phyloP scores from a whole-genome alignment of 164 flowering plant species.

The Litsea cubeba region DNA sequence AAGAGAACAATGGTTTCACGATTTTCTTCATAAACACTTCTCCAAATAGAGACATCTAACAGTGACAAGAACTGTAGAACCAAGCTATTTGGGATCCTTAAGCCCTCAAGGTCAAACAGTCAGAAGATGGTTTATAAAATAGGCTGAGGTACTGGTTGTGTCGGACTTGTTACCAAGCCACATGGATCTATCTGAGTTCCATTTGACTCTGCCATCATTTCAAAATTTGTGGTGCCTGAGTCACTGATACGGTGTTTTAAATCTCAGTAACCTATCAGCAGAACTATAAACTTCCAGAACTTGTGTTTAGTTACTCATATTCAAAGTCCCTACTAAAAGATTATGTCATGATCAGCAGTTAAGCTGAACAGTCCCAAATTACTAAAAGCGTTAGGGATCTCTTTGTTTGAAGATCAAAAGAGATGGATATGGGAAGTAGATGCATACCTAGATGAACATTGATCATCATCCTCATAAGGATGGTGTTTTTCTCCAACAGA shows the following conservation, averaged over 20 bases:
- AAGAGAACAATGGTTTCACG: too few species aligned
- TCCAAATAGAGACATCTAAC: too few species aligned
- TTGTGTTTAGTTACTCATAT: not conserved
- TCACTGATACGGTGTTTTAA: not conserved
- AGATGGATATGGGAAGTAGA: not conserved
- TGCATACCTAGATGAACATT: conserved; percentile 71
- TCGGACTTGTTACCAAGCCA: not conserved
- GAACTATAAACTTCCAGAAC: not conserved
- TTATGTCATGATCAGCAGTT: not conserved
- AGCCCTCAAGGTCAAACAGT: too few species aligned
- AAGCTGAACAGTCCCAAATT: not conserved
- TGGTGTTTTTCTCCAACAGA: conserved; percentile 58
- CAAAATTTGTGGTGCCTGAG: not conserved
- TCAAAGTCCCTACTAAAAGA: not conserved
- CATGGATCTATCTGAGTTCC: not conserved
- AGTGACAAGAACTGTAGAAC: too few species aligned
- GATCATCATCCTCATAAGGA: conserved; percentile 53
- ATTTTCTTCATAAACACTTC: too few species aligned
- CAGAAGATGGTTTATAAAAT: too few species aligned
- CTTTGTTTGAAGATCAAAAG: not conserved
- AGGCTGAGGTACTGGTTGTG: too few species aligned
- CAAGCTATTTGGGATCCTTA: too few species aligned
- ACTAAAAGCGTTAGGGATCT: too few species aligned
- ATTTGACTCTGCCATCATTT: not conserved
- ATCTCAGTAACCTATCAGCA: not conserved